These are phyloP conservation scores for Wallacemonas rigidus DNA, from an alignment of 208 protist species.

Conservation along the genomic window DNA sequence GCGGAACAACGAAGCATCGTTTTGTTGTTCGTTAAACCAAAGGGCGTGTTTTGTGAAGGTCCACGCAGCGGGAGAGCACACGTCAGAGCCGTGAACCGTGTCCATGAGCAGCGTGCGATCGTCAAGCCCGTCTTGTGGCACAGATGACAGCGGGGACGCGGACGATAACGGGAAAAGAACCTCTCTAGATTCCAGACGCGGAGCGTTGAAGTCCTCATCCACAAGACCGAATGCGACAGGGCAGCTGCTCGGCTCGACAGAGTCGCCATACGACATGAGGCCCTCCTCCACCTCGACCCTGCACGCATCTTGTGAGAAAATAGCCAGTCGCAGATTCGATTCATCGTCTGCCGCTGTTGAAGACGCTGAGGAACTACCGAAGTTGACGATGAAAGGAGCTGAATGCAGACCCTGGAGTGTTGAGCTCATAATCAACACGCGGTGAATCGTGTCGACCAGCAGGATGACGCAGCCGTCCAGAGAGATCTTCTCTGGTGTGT, in stretches of 20 bases:
- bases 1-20: conserved; percentile 46
- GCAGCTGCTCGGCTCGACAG: conserved; percentile 50
- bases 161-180: neutral
- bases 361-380: conserved; percentile 24
- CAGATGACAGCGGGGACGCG: conserved; percentile 19
- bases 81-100: conserved; percentile 52
- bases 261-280: conserved; percentile 50
- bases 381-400: conserved; percentile 68
- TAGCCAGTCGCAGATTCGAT: conserved; percentile 51
- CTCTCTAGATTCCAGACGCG: conserved; percentile 1
- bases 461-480: conserved; percentile 50
- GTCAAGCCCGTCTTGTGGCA: conserved; percentile 28
- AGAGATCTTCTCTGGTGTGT: conserved; percentile 54
- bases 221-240: conserved; percentile 69
- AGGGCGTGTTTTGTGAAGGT: conserved; percentile 40
- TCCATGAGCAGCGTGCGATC: conserved; percentile 63
- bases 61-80: conserved; percentile 45
- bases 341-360: conserved; percentile 27
- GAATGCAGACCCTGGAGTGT: conserved; percentile 59
- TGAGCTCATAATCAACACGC: conserved; percentile 64
- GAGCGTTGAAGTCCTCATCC: conserved; percentile 33
- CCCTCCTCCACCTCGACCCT: conserved; percentile 47
- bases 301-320: conserved; percentile 76
- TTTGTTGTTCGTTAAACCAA: conserved; percentile 31
- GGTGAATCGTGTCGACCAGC: conserved; percentile 64